These are phyloP conservation scores for Ceratocystis diversiconidia DNA, from an alignment of 2,329 filamentous ascomycete genomes.

Conservation along the genomic window DNA sequence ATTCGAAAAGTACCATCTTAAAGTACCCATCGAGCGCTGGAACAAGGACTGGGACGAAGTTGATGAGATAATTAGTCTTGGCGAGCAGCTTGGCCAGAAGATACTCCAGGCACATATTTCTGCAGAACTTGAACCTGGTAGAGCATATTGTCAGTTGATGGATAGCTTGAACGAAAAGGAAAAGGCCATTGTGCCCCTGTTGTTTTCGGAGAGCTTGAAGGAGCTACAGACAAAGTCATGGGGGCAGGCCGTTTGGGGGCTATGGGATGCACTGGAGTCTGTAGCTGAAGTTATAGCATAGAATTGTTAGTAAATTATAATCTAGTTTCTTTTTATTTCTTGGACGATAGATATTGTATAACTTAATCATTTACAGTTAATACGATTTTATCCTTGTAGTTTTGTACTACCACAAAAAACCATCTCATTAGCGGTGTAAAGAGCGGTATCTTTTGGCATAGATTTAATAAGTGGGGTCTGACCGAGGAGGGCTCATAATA, in stretches of 20 bases:
- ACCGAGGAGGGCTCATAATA: background rate
- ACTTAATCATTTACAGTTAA: background rate
- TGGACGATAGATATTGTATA: background rate
- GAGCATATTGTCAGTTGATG: constrained; percentile 12
- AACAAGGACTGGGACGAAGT: constrained; percentile 17
- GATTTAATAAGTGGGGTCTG: background rate
- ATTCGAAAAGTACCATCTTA: constrained; percentile 1
- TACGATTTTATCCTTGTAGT: background rate
- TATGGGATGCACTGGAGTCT: constrained; percentile 16
- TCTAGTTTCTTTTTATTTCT: background rate
- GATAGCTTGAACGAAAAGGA: constrained; percentile 12
- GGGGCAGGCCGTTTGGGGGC: constrained; percentile 18
- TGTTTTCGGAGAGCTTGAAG: constrained; percentile 18
- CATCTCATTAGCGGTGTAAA: background rate
- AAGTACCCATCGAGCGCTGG: constrained; percentile 7
- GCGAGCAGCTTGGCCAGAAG: constrained; percentile 15
- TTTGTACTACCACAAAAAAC: background rate
- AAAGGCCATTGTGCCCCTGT: constrained; percentile 12
- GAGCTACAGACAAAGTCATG: constrained; percentile 15
- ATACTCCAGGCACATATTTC: constrained; percentile 16
- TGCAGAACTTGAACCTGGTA: constrained; percentile 14
- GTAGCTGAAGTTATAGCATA: constrained; percentile 12
- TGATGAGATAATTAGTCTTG: constrained; percentile 17
- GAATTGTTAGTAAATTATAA: background rate
- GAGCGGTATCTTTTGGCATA: background rate